Conservation (phyloP, 352 stramenopile genomes). For the Peronospora tabacina region DNA sequence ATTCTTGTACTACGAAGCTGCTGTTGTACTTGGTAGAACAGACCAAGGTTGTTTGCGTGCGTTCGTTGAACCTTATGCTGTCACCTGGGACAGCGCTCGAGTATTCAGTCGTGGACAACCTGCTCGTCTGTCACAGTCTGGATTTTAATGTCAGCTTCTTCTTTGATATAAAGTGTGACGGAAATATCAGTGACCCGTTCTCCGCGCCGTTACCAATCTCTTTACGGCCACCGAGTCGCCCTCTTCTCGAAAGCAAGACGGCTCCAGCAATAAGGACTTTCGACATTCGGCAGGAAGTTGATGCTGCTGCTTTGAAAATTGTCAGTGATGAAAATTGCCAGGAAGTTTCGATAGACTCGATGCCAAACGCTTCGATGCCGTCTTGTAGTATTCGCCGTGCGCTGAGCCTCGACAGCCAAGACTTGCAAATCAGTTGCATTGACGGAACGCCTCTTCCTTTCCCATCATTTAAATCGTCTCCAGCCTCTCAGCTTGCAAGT, state of each 20-base stretch:
- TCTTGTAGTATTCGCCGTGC: conserved; percentile 7
- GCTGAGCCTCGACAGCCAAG: conserved; percentile 25
- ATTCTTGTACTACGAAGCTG: conserved; percentile 49
- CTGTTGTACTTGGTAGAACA: conserved; percentile 63
- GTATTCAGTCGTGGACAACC: conserved; percentile 76
- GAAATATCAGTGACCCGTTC: conserved; percentile 53
- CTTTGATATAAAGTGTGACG: conserved; percentile 69
- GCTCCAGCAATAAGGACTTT: not conserved
- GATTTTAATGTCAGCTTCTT: conserved; percentile 76
- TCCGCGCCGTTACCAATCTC: conserved; percentile 64
- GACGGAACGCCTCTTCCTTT: conserved; percentile 10
- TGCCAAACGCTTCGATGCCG: conserved; percentile 6
- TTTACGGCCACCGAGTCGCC: conserved; percentile 24
- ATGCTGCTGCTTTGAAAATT: conserved; percentile 6
- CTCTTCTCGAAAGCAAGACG: conserved; percentile 4
- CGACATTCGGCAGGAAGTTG: conserved; percentile 8
- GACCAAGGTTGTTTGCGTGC: conserved; percentile 63
- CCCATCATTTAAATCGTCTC: conserved; percentile 15
- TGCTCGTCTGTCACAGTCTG: conserved; percentile 75
- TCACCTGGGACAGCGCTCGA: conserved; percentile 45
- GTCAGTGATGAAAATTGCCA: conserved; percentile 11
- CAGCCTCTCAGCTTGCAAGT: conserved; percentile 20
- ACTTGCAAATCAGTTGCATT: conserved; percentile 13
- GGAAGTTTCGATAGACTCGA: conserved; percentile 3
- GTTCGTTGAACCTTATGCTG: conserved; percentile 64